Base-by-base conservation (phyloP, 2,329 filamentous ascomycete species). In the Penicillium olsonii region DNA sequence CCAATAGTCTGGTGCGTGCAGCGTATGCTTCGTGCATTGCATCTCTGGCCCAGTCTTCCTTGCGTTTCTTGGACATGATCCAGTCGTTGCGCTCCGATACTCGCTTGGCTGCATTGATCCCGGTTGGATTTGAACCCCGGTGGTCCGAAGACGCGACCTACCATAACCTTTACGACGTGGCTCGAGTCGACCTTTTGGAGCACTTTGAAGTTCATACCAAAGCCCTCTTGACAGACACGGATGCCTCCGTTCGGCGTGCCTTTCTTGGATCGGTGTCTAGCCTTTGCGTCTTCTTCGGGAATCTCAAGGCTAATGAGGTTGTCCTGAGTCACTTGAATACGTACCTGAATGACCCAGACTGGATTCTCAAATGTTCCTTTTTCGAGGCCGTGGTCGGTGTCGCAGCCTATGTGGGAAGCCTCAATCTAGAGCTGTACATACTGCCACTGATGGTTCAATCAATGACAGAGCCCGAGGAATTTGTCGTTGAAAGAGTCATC, bases 311-410 rank as follows among this genome's bases (percentile, higher is more conserved):
- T 1, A 96, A 95, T 67, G 94, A 99, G 65, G 90, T 99, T n/a
- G 85, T 99, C 14, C 76, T 99, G 18, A 95, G 91, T 26, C 94
- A 99, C 72, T 77, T 99, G 22, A 97, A 97, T 65, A 99, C 94
- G 0, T 99, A 99, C 63, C 75, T 99, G 8, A 99, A 99, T 59
- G 94, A 97, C 62, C 84, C 87, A 35, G 92, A 99, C 67, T 99
- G 94, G 94, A 90, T 90, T 68, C 75, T 99, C 26, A 96, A 96
- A 69, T 96, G 91, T 62, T 91, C 92, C 2, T 97, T 97, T 67
- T 96, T 99, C 63, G 92, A 96, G 64, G 90, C 91, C 0, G 90
- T 97, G 20, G 90, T 97, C 14, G 92, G 92, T 3, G 92, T 99
- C 56, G 90, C 92, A 4, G 84, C 89, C 1, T 96, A 96, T 60